Base-by-base conservation (phyloP, 768 basidiomycete species). In the Artomyces pyxidatus region DNA sequence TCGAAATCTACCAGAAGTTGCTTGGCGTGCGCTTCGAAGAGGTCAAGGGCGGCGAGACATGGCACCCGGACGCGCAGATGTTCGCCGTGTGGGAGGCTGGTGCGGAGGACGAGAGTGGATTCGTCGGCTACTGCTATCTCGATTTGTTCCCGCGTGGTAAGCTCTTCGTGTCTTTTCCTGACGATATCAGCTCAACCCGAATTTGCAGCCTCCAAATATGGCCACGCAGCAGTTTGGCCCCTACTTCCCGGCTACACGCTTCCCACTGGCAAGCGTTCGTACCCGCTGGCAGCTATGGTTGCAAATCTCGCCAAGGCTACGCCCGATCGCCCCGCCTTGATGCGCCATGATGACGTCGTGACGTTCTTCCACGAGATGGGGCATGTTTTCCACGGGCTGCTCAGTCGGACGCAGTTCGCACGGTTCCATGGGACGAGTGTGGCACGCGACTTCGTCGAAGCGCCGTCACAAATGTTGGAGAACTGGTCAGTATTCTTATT, bases 351-450 rank as follows among this genome's bases (percentile, higher is more conserved):
- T 57, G 87, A 90, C 49, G 88, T 89, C 1, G 88, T 88, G 10
- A 93, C 89, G 0, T 89, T 92, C 68, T 90, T 92, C 77, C 90
- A 93, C 57, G 90, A 91, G 65, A 87, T 89, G 84, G 88, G 66
- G 5, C 70, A 74, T 50, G 71, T 69, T 23, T 71, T 70, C 63
- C 72, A 73, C 52, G 69, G 69, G 0, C 64, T 94, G 40, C 65
- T 89, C 42, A 83, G 81, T 57, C 72, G 68, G 50, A 89, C 88
- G 27, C 76, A 74, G 51, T 91, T 80, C 61, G 67, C 80, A 19
- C 70, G 83, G 12, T 93, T 92, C 78, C 88, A 92, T 56, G 89
- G 90, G 17, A 90, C 86, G 27, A 76, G 78, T 23, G 84, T 88
- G 22, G 83, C 85, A 6, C 67, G 83, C 5, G 88, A 91, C 63